These are phyloP conservation scores for Metrosideros polymorpha DNA, from an alignment of 441 rosid genomes.

Conservation along the genomic window DNA sequence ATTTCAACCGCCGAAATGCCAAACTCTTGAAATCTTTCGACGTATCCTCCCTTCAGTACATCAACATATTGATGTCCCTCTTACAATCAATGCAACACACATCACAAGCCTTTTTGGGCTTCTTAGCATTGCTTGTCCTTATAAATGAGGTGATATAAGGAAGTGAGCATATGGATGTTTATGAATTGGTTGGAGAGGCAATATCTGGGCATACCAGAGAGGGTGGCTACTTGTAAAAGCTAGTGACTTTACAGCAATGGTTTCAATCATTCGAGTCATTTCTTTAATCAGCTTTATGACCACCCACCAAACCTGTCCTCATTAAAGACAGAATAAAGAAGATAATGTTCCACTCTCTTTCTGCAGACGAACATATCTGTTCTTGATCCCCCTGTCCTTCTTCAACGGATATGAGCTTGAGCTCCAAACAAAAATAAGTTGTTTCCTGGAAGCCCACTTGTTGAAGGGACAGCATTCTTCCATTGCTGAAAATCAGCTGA, in stretches of 20 bases:
- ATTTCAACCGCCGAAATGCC: neutral
- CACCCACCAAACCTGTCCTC: neutral
- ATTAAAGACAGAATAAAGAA: neutral
- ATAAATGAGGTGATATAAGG: neutral
- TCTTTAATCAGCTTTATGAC: neutral
- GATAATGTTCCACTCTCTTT: neutral
- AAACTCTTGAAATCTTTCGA: neutral
- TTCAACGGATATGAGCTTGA: neutral
- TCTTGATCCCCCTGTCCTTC: neutral
- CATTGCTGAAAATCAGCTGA: neutral
- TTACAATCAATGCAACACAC: neutral
- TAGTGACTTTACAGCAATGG: neutral
- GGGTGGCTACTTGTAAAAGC: neutral
- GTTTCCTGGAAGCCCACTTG: neutral
- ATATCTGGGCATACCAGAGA: neutral
- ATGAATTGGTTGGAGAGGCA: neutral
- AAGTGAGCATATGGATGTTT: neutral
- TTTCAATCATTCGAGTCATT: neutral
- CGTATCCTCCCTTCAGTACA: neutral
- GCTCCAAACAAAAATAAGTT: neutral
- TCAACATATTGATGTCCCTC: neutral
- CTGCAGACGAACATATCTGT: neutral
- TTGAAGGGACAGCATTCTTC: neutral
- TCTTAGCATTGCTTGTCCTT: neutral
- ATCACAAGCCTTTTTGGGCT: neutral